Percentiles rank a stretch among this genome's conserved stretches.
Conservation (phyloP, 2,329 filamentous ascomycete species). For the Emmonsiellopsis sp. region DNA sequence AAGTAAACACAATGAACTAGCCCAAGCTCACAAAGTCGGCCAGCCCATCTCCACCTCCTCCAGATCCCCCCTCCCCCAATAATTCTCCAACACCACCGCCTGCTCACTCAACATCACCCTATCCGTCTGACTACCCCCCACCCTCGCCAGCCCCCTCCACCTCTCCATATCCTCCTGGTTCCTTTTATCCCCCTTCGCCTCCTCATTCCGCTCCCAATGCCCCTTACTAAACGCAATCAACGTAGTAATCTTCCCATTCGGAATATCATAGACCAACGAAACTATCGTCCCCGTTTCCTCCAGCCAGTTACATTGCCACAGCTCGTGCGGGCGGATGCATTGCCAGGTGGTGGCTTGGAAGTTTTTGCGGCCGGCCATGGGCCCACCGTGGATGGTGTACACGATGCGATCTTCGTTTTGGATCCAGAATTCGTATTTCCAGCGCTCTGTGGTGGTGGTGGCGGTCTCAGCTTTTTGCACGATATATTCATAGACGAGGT, state of each 20-base stretch:
- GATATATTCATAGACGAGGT: constrained; percentile 50
- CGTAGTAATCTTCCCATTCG: constrained; percentile 40
- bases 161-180: constrained; percentile 41
- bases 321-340: constrained; percentile 47
- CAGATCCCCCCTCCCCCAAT: constrained; percentile 41
- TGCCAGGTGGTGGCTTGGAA: constrained; percentile 48
- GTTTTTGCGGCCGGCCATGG: constrained; percentile 47
- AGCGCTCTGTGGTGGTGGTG: constrained; percentile 41
- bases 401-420: constrained; percentile 45
- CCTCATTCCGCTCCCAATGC: constrained; percentile 44
- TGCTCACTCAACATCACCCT: constrained; percentile 46
- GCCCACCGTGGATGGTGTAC: constrained; percentile 51
- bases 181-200: constrained; percentile 49
- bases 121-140: constrained; percentile 41
- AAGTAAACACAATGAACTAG: too few species aligned
- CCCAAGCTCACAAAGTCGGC: constrained; percentile 21
- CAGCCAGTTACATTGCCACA: constrained; percentile 54
- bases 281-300: constrained; percentile 51
- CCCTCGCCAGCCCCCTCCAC: constrained; percentile 43
- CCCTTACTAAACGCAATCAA: constrained; percentile 46
- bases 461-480: constrained; percentile 36
- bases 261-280: constrained; percentile 48
- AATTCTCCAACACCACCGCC: constrained; percentile 42
- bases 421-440: constrained; percentile 55
- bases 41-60: constrained; percentile 35